Percentiles rank a stretch among this genome's conserved stretches.
Evolutionary conservation across 768 basidiomycete species (phyloP).

Genomic region (Boletellus emodensis): DNA sequence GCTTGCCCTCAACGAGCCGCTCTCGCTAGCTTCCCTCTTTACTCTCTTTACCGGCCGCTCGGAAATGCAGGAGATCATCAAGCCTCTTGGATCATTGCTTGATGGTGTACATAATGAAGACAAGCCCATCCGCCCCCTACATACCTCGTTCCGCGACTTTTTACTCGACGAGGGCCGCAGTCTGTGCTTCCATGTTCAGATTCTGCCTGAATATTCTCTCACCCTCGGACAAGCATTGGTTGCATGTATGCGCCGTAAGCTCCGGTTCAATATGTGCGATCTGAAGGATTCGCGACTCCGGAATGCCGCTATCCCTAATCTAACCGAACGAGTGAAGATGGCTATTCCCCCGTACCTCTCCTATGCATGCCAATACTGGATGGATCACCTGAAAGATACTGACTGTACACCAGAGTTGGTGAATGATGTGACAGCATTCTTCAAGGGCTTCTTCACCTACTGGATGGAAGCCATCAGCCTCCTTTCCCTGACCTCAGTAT

Average conservation of each 20-base stretch:
- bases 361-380: not conserved
- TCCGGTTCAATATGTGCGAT: not conserved
- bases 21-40: not conserved
- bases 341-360: not conserved
- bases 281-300: not conserved
- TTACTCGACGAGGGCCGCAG: not conserved
- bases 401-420: too few relatives aligned
- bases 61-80: not conserved
- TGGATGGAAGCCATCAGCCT: conserved; percentile 4
- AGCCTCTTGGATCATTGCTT: not conserved
- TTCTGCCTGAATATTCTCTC: not conserved
- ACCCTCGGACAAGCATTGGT: not conserved
- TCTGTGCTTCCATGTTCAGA: not conserved
- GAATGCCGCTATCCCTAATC: not conserved
- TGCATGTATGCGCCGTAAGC: not conserved
- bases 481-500: not conserved
- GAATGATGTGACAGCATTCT: too few relatives aligned
- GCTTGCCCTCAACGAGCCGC: not conserved
- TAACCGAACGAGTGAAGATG: not conserved
- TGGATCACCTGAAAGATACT: too few relatives aligned
- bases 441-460: conserved; percentile 1
- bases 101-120: too few relatives aligned
- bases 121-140: too few relatives aligned
- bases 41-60: not conserved
- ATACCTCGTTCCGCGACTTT: not conserved